Evolutionary conservation across 2,329 filamentous ascomycete genomes (phyloP), one percentile per base, ranked within the genome.

Genomic region (Penicillium paneum): DNA sequence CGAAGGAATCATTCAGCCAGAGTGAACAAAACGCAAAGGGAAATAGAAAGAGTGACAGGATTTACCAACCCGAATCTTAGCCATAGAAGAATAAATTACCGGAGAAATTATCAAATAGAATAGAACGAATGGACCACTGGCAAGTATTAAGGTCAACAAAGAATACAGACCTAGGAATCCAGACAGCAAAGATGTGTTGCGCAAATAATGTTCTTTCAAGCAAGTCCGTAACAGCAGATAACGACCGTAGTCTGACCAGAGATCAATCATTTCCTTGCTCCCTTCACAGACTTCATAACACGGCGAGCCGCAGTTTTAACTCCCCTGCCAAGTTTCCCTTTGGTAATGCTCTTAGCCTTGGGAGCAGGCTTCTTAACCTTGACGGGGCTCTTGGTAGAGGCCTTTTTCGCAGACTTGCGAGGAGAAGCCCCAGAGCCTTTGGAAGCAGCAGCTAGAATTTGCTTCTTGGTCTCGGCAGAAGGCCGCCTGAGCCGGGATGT

Each of bases 391-490:
- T 60, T 60, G n/a, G 32, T 29, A 0, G 51, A 49, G 6, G 44
- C 26, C 34, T 61, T 60, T 24, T 31, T 54, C 8, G 43, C 45
- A 40, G 59, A 15, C 17, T 63, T 60, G 32, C 44, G 52, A 40
- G 54, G 50, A 42, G 53, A 46, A 29, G n/a, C 13, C 3, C 39
- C 52, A 15, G 60, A 53, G 39, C 65, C 66, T 32, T 64, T 66
- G 12, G 63, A 61, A 35, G 63, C 63, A 46, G 61, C 58, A 41
- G 59, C 61, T 12, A 65, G 55, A 15, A 69, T 66, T 40, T 67
- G 65, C 31, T 63, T 64, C 55, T 70, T 71, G 29, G 67, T 67
- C 44, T 64, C 64, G 15, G 61, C 58, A 8, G 67, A 69, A 19
- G 66, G 67, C 7, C 66, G 65, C 39, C 62, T 70, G 29, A 69